Percentiles rank a stretch among this genome's conserved stretches.
Evolutionary conservation across 2,329 filamentous ascomycete genomes (phyloP).

Genomic region (Hypoxylon sp.): DNA sequence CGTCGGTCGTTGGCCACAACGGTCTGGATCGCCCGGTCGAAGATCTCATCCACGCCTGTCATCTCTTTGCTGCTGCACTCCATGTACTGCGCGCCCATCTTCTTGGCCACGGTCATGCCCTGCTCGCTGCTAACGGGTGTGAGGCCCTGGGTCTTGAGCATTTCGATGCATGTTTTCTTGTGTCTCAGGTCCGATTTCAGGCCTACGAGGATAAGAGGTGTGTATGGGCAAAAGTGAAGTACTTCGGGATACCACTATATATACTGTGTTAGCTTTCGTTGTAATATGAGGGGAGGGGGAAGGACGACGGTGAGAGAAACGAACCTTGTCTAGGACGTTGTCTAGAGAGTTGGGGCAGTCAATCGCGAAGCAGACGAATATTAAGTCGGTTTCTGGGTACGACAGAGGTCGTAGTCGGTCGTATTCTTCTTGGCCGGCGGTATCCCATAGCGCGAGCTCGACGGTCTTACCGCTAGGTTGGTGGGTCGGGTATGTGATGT

Average conservation of each 20-base stretch:
- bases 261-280: constrained; percentile 49
- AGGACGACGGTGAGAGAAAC: constrained; percentile 45
- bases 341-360: constrained; percentile 98
- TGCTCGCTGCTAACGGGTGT: constrained; percentile 95
- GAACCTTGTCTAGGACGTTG: constrained; percentile 98
- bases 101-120: constrained; percentile 86
- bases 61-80: constrained; percentile 99
- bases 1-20: constrained; percentile 86
- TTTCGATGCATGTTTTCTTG: constrained; percentile 97
- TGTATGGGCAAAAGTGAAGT: constrained; percentile 98
- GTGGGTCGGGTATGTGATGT: constrained; percentile 97
- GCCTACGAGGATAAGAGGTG: constrained; percentile 93
- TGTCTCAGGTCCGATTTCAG: constrained; percentile 96
- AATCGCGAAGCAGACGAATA: constrained; percentile 99
- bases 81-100: constrained; percentile 96
- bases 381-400: constrained; percentile 96
- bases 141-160: constrained; percentile 97
- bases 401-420: constrained; percentile 95
- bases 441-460: constrained; percentile 98
- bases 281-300: constrained; percentile 6
- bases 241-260: constrained; percentile 98
- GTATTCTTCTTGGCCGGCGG: constrained; percentile 98
- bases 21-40: constrained; percentile 90
- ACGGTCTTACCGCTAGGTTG: constrained; percentile 91
- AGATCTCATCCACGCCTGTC: constrained; percentile 95